Evolutionary conservation across 371 early-diverging fungal genomes (phyloP).

Genomic region (Phascolomyces articulosus): DNA sequence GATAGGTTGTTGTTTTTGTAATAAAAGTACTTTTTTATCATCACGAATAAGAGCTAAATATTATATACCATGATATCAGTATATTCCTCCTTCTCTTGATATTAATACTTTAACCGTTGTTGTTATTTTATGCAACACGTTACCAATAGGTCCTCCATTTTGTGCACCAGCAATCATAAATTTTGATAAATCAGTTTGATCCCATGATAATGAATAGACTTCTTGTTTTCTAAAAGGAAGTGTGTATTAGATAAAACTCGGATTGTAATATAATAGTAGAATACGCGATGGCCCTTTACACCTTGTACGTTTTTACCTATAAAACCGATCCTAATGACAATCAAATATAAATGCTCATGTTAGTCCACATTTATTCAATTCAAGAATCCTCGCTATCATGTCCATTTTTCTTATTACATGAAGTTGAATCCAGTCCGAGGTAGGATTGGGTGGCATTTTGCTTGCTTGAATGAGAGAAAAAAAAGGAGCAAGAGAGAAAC

Average conservation of each 20-base stretch:
- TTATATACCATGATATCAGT: too few relatives aligned
- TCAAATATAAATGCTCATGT: not conserved
- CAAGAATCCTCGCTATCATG: too few relatives aligned
- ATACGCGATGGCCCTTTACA: not conserved
- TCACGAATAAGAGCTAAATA: slow-evolving; percentile 68
- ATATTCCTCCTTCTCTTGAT: too few relatives aligned
- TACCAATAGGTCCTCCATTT: slow-evolving; percentile 94
- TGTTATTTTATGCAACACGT: too few relatives aligned
- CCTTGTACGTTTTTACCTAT: slow-evolving; percentile 28
- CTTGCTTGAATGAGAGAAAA: not conserved
- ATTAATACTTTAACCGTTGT: not conserved
- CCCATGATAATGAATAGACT: slow-evolving; percentile 89
- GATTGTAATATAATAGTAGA: not conserved
- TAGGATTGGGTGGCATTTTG: slow-evolving; percentile 56
- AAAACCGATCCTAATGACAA: slow-evolving; percentile 49
- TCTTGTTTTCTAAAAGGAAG: slow-evolving; percentile 63
- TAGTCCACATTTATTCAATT: too few relatives aligned
- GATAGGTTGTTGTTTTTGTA: slow-evolving; percentile 72
- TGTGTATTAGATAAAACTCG: not conserved
- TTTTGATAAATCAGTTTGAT: slow-evolving; percentile 80
- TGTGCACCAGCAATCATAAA: slow-evolving; percentile 84
- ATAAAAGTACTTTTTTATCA: slow-evolving; percentile 77
- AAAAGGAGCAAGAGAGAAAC: not conserved
- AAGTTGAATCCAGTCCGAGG: slow-evolving; percentile 56
- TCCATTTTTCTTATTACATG: slow-evolving; percentile 32